These are phyloP conservation scores for Juglanconis juglandina DNA, from an alignment of 2,329 filamentous ascomycete genomes.

Conservation along the genomic window DNA sequence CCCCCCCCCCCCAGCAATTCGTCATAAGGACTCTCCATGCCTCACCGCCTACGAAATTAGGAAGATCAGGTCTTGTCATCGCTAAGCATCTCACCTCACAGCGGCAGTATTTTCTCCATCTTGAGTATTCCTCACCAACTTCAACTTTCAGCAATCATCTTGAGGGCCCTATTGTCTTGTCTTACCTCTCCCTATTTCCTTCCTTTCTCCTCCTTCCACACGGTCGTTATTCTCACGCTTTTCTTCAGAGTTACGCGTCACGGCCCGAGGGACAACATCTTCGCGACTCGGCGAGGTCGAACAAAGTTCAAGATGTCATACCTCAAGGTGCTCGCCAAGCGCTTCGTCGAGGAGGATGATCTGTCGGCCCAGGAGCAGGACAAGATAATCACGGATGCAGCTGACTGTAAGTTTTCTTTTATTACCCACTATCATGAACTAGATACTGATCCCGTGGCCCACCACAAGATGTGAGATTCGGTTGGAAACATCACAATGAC, in stretches of 20 bases:
- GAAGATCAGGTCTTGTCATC: not conserved
- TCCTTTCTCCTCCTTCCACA: too few relatives aligned
- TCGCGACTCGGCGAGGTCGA: not conserved
- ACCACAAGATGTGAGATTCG: not conserved
- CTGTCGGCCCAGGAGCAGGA: constrained; percentile 14
- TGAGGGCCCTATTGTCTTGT: not conserved
- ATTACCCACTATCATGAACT: not conserved
- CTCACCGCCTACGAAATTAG: constrained; percentile 15
- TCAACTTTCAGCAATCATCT: not conserved
- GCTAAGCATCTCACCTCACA: constrained; percentile 7
- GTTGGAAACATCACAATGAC: not conserved
- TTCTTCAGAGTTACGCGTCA: not conserved
- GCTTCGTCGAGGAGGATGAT: constrained; percentile 17
- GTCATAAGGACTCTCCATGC: not conserved
- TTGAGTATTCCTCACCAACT: not conserved
- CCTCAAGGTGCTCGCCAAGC: constrained; percentile 16
- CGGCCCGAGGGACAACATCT: not conserved
- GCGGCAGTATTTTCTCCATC: constrained; percentile 11
- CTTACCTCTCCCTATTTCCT: not conserved
- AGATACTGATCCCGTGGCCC: not conserved
- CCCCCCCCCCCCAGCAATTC: not conserved
- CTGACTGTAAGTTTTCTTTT: constrained; percentile 5
- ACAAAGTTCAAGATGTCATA: constrained; percentile 9
- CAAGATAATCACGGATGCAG: constrained; percentile 14
- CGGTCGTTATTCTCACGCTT: not conserved